A percentile compares a stretch with the other conserved stretches of the same genome.
These are phyloP conservation scores for Hsuehochloa calcarea DNA, from an alignment of 176 grass and related monocot genomes.

Conservation along the genomic window DNA sequence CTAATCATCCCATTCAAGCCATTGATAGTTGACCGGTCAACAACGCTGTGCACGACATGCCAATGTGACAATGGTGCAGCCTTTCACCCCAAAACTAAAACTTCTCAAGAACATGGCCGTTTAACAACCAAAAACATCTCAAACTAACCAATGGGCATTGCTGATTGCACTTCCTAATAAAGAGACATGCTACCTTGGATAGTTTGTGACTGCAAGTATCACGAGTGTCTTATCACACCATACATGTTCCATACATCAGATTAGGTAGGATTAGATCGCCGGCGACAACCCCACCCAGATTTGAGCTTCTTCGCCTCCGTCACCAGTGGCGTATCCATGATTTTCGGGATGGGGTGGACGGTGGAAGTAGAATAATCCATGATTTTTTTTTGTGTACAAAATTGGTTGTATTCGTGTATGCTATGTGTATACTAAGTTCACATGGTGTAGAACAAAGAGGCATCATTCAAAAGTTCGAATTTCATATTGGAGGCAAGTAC, in stretches of 20 bases:
- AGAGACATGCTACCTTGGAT: not conserved
- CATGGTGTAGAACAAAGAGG: too few species aligned
- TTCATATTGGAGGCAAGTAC: too few species aligned
- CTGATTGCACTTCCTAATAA: not conserved
- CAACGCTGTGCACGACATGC: not conserved
- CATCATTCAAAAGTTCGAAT: too few species aligned
- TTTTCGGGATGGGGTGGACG: too few species aligned
- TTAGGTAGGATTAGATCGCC: too few species aligned
- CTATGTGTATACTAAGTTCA: too few species aligned
- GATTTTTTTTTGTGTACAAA: too few species aligned
- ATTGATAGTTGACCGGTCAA: not conserved
- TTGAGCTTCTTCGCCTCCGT: too few species aligned
- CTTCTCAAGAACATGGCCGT: not conserved
- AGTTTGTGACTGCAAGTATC: constrained; percentile 26
- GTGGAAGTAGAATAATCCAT: too few species aligned
- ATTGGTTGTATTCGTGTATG: too few species aligned
- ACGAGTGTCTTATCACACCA: not conserved
- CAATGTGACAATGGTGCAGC: not conserved
- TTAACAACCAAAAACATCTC: not conserved
- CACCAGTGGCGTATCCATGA: too few species aligned
- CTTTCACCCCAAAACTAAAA: not conserved
- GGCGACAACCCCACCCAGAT: too few species aligned
- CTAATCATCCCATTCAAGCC: not conserved
- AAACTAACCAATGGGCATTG: constrained; percentile 6
- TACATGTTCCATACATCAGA: constrained; percentile 24